A percentile compares a stretch with the other conserved stretches of the same genome.
Conservation (phyloP, 768 basidiomycete species). For the Gymnopilus dilepis region DNA sequence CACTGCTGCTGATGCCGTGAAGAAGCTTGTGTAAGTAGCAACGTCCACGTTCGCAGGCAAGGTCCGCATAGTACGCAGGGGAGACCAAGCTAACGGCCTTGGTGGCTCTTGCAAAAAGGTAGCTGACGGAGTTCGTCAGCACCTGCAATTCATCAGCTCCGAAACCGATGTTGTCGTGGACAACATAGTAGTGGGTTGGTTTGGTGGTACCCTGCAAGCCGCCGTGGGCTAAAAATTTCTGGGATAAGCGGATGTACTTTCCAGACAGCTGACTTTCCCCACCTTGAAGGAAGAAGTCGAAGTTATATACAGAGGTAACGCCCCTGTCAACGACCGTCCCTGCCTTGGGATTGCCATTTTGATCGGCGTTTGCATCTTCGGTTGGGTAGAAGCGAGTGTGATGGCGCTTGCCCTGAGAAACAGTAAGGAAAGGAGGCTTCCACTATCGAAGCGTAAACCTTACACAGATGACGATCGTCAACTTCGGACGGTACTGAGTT, state of each 20-base stretch:
- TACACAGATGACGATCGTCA: constrained; percentile 81
- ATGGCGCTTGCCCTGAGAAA: constrained; percentile 49
- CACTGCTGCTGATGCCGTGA: constrained; percentile 48
- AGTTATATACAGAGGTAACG: constrained; percentile 68
- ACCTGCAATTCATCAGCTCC: constrained; percentile 72
- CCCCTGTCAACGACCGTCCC: constrained; percentile 87
- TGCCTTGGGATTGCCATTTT: constrained; percentile 74
- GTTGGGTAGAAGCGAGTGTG: constrained; percentile 72
- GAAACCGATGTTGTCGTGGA: constrained; percentile 79
- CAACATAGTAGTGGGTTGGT: constrained; percentile 82
- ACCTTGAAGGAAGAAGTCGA: constrained; percentile 75
- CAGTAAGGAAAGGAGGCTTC: constrained; percentile 21
- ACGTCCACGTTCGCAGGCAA: constrained; percentile 67
- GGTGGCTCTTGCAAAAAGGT: constrained; percentile 86
- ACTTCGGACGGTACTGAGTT: constrained; percentile 51
- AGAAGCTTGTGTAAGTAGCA: constrained; percentile 79
- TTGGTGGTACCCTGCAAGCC: constrained; percentile 76
- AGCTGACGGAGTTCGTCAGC: constrained; percentile 73
- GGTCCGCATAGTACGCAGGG: constrained; percentile 83
- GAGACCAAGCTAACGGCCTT: constrained; percentile 85
- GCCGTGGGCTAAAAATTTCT: constrained; percentile 57
- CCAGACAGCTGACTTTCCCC: background rate
- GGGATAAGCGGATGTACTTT: background rate
- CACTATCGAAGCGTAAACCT: constrained; percentile 35
- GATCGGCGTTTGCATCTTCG: constrained; percentile 53